These are phyloP conservation scores for Babesia microti DNA, from an alignment of 169 alveolate species.

Conservation along the genomic window DNA sequence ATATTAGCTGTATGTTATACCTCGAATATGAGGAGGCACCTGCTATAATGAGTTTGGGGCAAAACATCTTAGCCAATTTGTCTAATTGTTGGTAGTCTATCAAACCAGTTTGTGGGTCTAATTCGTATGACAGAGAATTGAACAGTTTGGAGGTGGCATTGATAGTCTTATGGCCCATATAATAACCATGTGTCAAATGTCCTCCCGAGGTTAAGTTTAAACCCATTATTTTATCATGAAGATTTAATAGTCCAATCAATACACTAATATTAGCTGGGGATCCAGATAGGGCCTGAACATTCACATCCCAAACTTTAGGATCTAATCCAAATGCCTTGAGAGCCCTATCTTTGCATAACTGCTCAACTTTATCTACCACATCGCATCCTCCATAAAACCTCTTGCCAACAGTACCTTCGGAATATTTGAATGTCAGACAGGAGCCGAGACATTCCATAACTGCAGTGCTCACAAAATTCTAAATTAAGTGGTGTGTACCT, in stretches of 20 bases:
- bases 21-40: conserved; percentile 67
- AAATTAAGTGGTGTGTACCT: conserved; percentile 39
- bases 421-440: conserved; percentile 80
- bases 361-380: conserved; percentile 74
- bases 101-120: conserved; percentile 76
- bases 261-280: conserved; percentile 94
- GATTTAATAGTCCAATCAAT: conserved; percentile 84
- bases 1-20: conserved; percentile 32
- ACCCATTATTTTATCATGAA: conserved; percentile 92
- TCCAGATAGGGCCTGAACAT: conserved; percentile 93
- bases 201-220: conserved; percentile 93
- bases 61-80: conserved; percentile 69
- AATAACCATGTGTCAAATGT: conserved; percentile 84
- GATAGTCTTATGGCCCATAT: conserved; percentile 76
- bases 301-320: conserved; percentile 92
- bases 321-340: conserved; percentile 82
- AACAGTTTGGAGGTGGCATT: conserved; percentile 87
- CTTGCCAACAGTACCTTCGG: conserved; percentile 95
- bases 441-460: conserved; percentile 85
- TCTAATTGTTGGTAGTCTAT: conserved; percentile 85
- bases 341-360: conserved; percentile 82
- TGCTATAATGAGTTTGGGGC: conserved; percentile 52
- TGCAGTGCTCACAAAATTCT: conserved; percentile 73
- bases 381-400: conserved; percentile 87
- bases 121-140: conserved; percentile 83